Evolutionary conservation across 192 early-diverging fungal species (phyloP), one percentile per base, ranked within the genome.

Genomic region (Entomortierella parvispora): DNA sequence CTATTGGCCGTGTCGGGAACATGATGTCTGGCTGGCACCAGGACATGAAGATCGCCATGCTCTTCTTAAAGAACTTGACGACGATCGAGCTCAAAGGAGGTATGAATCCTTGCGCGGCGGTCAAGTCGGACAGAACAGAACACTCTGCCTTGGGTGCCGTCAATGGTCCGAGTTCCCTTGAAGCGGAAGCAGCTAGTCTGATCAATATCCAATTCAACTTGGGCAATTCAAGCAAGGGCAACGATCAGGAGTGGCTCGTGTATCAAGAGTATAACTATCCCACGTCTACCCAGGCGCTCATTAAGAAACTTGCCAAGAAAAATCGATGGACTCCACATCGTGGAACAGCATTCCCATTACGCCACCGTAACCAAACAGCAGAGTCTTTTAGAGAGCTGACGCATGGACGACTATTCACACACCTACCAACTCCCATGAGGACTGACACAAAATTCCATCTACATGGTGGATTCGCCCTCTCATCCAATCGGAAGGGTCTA

Each of bases 41-140:
- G 31, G 62, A 49, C 23, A 34, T 28, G 49, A 33, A 49, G 37
- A 29, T 49, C 33, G 48, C 45, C 5, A 52, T 52, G 48, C 28
- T 64, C 0, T 64, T 64, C 18, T 15, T 64, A 6, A 64, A 52
- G 18, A 34, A 34, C 26, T 40, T 64, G 23, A 53, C 4, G 31
- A 34, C 33, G 7, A 64, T 64, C 28, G 49, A 49, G 1, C 49
- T 48, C 22, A 31, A 22, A 10, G 62, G 29, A 3, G 54, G 54
- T 9, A n/a, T 18, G 1, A 20, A 0, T n/a, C 54, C 26, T 9
- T 22, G 17, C 31, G n/a, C 12, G 4, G 31, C 54, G 33, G 12
- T 9, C 5, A 40, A 40, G 12, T 29, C 34, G n/a, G 20, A 29
- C n/a, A 56, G 34, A n/a, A 17, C 18, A 20, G 33, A 31, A 0